A percentile compares a stretch with the other conserved stretches of the same genome.
Evolutionary conservation across 148 eudicot genomes (phyloP).

Genomic region (Vaccinium macrocarpon): DNA sequence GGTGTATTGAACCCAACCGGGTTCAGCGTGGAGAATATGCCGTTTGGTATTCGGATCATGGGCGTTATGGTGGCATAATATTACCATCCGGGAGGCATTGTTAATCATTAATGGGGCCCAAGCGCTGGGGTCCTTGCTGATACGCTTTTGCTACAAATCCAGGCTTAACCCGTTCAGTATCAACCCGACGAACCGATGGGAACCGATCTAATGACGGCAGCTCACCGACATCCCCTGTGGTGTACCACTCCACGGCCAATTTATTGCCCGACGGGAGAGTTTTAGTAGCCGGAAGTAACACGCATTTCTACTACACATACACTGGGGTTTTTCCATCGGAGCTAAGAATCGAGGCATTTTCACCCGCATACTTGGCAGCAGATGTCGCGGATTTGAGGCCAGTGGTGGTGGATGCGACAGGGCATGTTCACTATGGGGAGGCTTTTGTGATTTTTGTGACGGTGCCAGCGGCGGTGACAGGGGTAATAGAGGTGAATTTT

Average conservation of each 20-base stretch:
- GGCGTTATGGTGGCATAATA: constrained; percentile 96
- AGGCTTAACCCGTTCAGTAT: constrained; percentile 67
- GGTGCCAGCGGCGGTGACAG: constrained; percentile 42
- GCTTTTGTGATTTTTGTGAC: constrained; percentile 42
- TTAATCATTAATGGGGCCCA: constrained; percentile 84
- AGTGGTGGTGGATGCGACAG: constrained; percentile 34
- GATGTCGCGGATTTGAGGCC: constrained; percentile 42
- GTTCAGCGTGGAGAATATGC: constrained; percentile 98
- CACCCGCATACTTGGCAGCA: constrained; percentile 63
- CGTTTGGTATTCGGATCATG: constrained; percentile 75
- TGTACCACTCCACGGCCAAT: constrained; percentile 95
- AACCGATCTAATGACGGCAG: too few relatives aligned
- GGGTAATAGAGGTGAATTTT: constrained; percentile 61
- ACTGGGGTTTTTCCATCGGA: constrained; percentile 61
- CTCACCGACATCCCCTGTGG: constrained; percentile 59
- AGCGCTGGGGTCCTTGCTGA: constrained; percentile 77
- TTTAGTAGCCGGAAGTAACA: constrained; percentile 80
- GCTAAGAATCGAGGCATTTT: constrained; percentile 71
- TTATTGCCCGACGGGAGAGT: constrained; percentile 83
- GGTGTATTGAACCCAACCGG: too few relatives aligned
- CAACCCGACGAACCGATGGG: constrained; percentile 59
- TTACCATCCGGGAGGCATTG: constrained; percentile 72
- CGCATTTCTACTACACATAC: constrained; percentile 70
- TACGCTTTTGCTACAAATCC: constrained; percentile 27
- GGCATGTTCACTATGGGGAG: constrained; percentile 43